phyloP scores from a whole-genome alignment of 495 filamentous ascomycete genomes.

The Trichoderma gamsii region DNA sequence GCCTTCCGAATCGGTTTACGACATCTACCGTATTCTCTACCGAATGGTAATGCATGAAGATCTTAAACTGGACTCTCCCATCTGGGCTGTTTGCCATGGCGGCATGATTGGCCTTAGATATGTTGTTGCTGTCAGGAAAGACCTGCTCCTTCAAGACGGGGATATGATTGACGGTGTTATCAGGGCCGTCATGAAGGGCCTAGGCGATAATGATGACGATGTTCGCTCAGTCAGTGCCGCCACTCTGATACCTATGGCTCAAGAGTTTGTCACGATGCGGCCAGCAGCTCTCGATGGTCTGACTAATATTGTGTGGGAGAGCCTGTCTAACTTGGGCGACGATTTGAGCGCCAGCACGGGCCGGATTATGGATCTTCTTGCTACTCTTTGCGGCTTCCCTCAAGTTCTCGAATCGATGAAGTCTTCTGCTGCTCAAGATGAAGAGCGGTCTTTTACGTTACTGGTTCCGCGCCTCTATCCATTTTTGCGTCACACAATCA shows the following conservation, averaged over 20 bases:
- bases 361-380: constrained; percentile 94
- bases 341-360: constrained; percentile 96
- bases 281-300: constrained; percentile 67
- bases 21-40: constrained; percentile 73
- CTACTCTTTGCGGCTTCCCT: constrained; percentile 90
- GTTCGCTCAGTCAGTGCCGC: constrained; percentile 95
- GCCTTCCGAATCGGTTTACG: constrained; percentile 64
- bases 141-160: constrained; percentile 74
- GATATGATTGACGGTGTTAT: constrained; percentile 90
- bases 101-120: constrained; percentile 96
- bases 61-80: constrained; percentile 57
- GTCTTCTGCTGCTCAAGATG: constrained; percentile 71
- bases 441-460: constrained; percentile 80
- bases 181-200: constrained; percentile 85
- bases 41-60: constrained; percentile 89
- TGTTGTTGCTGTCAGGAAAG: constrained; percentile 87
- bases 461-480: constrained; percentile 92
- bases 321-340: constrained; percentile 88
- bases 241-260: constrained; percentile 89
- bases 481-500: constrained; percentile 95
- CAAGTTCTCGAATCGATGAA: constrained; percentile 94
- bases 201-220: constrained; percentile 87
- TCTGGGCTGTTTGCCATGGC: constrained; percentile 95
- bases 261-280: constrained; percentile 83
- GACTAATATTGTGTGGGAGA: constrained; percentile 95